Percentiles rank a stretch among this genome's conserved stretches.
phyloP scores from a whole-genome alignment of 2,329 filamentous ascomycete genomes.

The Alternaria consortialis region DNA sequence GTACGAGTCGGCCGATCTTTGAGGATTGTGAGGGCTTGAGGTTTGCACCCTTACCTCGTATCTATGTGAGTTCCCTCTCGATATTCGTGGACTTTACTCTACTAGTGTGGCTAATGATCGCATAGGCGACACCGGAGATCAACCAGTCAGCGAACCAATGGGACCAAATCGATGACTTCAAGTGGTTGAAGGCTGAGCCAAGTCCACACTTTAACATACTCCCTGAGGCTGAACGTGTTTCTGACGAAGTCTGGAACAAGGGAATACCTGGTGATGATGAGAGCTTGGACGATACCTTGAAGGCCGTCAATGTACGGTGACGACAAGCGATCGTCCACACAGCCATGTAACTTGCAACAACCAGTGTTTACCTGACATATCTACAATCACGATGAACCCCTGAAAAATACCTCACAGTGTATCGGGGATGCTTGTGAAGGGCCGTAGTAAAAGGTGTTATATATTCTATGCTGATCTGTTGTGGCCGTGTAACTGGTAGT shows the following conservation, averaged over 20 bases:
- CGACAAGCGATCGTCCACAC: background rate
- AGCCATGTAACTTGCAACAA: background rate
- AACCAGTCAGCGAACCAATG: constrained; percentile 69
- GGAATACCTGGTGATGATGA: constrained; percentile 57
- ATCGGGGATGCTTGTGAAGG: constrained; percentile 11
- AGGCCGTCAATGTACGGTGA: constrained; percentile 12
- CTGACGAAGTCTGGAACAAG: constrained; percentile 69
- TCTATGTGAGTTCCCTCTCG: constrained; percentile 66
- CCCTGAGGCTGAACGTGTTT: constrained; percentile 66
- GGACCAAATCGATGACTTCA: constrained; percentile 95
- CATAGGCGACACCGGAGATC: constrained; percentile 33
- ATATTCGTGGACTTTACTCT: background rate
- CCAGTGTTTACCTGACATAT: background rate
- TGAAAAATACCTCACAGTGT: constrained; percentile 1
- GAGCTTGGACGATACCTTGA: constrained; percentile 28
- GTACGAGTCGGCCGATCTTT: constrained; percentile 87
- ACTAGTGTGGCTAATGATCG: background rate
- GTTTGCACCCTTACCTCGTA: constrained; percentile 77
- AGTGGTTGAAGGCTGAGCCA: constrained; percentile 86
- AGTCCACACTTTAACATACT: constrained; percentile 90
- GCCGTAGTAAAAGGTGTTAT: constrained; percentile 31
- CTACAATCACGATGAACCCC: background rate
- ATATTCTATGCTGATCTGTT: constrained; percentile 38
- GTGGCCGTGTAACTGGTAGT: constrained; percentile 40
- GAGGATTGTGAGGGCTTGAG: constrained; percentile 83